Evolutionary conservation across 1,284 basidiomycete species (phyloP).

Genomic region (Irpex rosettiformis): DNA sequence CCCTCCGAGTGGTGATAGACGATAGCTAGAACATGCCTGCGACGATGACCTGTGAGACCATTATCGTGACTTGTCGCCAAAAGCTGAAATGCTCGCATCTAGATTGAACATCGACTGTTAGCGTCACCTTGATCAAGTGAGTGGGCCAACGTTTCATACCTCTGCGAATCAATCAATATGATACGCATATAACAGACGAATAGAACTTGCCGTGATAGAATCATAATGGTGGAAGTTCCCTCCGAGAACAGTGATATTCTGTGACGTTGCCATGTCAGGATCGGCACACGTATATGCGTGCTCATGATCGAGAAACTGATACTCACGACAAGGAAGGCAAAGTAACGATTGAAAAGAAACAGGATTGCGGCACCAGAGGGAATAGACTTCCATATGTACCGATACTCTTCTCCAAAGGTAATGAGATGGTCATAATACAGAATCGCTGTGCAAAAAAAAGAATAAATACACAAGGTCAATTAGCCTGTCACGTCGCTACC

Average conservation of each 20-base stretch:
- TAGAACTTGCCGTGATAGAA: constrained; percentile 1
- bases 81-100: constrained; percentile 24
- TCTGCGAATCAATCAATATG: neutral
- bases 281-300: neutral
- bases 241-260: constrained; percentile 27
- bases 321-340: constrained; percentile 26
- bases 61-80: constrained; percentile 24
- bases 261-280: neutral
- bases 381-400: constrained; percentile 24
- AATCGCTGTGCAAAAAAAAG: constrained; percentile 10
- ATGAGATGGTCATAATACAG: constrained; percentile 28
- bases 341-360: constrained; percentile 28
- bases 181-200: neutral
- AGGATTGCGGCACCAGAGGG: constrained; percentile 15
- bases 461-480: neutral
- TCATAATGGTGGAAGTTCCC: constrained; percentile 21
- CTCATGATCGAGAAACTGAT: neutral
- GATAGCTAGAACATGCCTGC: constrained; percentile 19
- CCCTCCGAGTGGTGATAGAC: neutral
- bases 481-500: neutral
- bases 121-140: no score
- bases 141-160: no score
- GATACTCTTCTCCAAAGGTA: constrained; percentile 25
- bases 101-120: constrained; percentile 1
- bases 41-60: constrained; percentile 26